Base-by-base conservation (phyloP, 768 basidiomycete genomes). In the Tephrocybe sp. region DNA sequence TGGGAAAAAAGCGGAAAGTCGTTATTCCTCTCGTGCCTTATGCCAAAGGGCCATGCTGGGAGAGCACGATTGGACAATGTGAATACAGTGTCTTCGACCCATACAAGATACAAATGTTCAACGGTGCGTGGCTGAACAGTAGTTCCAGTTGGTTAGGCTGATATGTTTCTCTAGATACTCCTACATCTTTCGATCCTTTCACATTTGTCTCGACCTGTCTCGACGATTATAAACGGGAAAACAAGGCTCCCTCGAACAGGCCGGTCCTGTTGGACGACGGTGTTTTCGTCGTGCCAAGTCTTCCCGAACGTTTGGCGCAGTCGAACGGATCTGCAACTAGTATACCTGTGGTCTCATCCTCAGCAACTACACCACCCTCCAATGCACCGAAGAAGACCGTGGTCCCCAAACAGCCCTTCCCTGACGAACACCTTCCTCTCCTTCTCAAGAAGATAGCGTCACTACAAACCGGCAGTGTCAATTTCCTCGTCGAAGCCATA, bases 31-130 rank as follows among this genome's bases (percentile, higher is more conserved):
- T 98, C 12, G 79, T 92, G 4, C 87, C 92, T 13, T 91, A 86
- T 56, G 73, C 77, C 16, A 92, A 86, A 64, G 94, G 94, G 3
- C 92, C 94, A 24, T 78, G 78, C 50, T 94, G 87, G 84, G 93
- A 96, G 64, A 65, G 73, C 1, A 65, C 64, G 9, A 72, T 95
- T 51, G 88, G 89, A 2, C 68, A 77, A 16, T 86, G 86, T 60
- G 75, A 79, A 35, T 82, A 84, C 52, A 83, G 86, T 37, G 78
- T 85, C 5, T 87, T 96, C 65, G 80, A 80, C 24, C 70, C 76
- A 21, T 94, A 92, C 60, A 76, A 80, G 39, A 85, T 96, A 55
- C 87, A 87, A 57, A 67, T 94, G 9, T 78, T 98, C 61, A 96
- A 97, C 61, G 92, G 95, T 89, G 62, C 53, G 59, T 56, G 8